phyloP scores from a whole-genome alignment of 2,329 filamentous ascomycete species.

The Aspergillus brasiliensis region DNA sequence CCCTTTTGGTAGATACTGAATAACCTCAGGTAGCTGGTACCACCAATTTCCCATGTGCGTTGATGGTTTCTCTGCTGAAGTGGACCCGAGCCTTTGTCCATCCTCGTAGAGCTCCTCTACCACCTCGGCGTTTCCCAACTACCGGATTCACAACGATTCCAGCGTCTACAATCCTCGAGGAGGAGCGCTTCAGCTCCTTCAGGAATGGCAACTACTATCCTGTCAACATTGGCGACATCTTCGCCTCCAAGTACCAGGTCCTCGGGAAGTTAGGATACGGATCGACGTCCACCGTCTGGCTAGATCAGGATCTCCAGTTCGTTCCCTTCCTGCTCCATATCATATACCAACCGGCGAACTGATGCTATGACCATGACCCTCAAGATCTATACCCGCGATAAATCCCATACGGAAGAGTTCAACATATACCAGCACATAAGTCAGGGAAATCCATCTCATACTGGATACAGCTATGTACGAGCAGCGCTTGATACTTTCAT shows the following conservation, averaged over 20 bases:
- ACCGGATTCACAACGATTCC: constrained; percentile 22
- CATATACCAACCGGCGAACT: constrained; percentile 19
- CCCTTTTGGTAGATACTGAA: no score
- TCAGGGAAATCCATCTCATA: constrained; percentile 27
- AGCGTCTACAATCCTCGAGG: constrained; percentile 24
- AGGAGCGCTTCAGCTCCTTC: constrained; percentile 30
- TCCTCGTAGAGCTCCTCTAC: constrained; percentile 13
- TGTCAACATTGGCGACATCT: constrained; percentile 33
- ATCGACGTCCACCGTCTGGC: constrained; percentile 33
- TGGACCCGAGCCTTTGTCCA: constrained; percentile 21
- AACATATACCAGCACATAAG: constrained; percentile 32
- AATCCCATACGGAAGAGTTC: constrained; percentile 27
- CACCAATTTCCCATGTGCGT: background rate
- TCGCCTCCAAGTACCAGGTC: constrained; percentile 29
- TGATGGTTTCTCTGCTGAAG: constrained; percentile 24
- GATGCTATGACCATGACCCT: no score
- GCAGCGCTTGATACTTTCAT: constrained; percentile 35
- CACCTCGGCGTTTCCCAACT: constrained; percentile 24
- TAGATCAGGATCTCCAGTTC: constrained; percentile 31
- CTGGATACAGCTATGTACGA: constrained; percentile 33
- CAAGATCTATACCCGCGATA: constrained; percentile 27
- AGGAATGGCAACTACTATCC: constrained; percentile 34
- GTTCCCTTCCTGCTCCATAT: constrained; percentile 14
- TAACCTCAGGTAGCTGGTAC: no score
- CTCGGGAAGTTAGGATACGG: constrained; percentile 36